Evolutionary conservation across 202 grass and related monocot species (phyloP).

Genomic region (Zoysia matrella): DNA sequence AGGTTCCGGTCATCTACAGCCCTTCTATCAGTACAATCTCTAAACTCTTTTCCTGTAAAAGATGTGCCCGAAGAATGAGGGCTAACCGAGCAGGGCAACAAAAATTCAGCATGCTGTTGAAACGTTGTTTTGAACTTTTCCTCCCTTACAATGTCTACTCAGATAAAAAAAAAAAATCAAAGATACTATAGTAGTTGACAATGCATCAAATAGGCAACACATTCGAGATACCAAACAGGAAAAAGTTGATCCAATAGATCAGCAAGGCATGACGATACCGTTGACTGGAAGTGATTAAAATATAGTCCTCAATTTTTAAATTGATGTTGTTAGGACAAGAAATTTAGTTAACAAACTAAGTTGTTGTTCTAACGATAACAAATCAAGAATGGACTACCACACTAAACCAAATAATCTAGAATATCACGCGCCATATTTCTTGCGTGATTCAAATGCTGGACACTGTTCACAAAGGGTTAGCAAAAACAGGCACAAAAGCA

Average conservation of each 20-base stretch:
- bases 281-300: not conserved
- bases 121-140: not conserved
- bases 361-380: too few relatives aligned
- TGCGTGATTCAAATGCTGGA: too few relatives aligned
- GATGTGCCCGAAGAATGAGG: not conserved
- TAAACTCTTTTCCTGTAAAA: not conserved
- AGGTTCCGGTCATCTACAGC: conserved; percentile 33
- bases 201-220: not conserved
- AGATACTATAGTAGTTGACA: not conserved
- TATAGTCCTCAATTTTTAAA: too few relatives aligned
- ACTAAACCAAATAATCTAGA: too few relatives aligned
- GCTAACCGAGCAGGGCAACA: not conserved
- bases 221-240: not conserved
- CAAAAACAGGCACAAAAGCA: not conserved
- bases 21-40: not conserved
- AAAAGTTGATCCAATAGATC: not conserved
- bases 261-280: not conserved
- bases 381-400: too few relatives aligned
- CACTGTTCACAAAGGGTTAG: not conserved
- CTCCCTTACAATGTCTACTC: not conserved
- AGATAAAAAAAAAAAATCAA: not conserved
- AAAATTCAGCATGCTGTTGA: not conserved
- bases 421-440: too few relatives aligned
- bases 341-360: too few relatives aligned
- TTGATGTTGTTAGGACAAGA: too few relatives aligned